Conservation (phyloP, 1,139 yeast species). For the Pichia sp. region DNA sequence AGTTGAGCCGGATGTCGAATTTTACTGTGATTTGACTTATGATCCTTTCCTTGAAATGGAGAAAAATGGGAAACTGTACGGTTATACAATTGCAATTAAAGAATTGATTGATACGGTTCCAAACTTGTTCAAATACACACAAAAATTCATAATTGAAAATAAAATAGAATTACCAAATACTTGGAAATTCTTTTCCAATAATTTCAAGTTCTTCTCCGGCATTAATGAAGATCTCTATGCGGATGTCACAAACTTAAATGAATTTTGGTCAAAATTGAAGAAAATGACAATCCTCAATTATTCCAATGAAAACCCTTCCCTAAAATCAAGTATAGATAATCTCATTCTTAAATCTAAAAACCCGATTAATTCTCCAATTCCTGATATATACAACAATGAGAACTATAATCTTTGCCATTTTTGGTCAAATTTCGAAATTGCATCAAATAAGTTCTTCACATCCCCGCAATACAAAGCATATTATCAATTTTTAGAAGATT, state of each 20-base stretch:
- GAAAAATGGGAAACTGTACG: conserved; percentile 61
- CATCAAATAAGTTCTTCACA: conserved; percentile 65
- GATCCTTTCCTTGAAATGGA: conserved; percentile 87
- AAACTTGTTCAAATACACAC: conserved; percentile 65
- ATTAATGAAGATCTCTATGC: conserved; percentile 23
- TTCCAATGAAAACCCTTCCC: conserved; percentile 12
- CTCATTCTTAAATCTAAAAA: conserved; percentile 30
- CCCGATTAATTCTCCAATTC: conserved; percentile 33
- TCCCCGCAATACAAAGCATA: conserved; percentile 57
- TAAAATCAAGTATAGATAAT: conserved; percentile 23
- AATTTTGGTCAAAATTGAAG: conserved; percentile 18
- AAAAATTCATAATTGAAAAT: conserved; percentile 47
- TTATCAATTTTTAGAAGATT: conserved; percentile 56
- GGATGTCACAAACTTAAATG: conserved; percentile 21
- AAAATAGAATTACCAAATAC: conserved; percentile 42
- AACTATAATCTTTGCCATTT: conserved; percentile 70
- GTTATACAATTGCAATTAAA: conserved; percentile 69
- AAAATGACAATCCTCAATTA: conserved; percentile 20
- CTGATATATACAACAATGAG: conserved; percentile 52
- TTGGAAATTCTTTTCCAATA: conserved; percentile 50
- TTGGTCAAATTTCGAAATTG: conserved; percentile 93
- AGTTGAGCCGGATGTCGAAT: conserved; percentile 85
- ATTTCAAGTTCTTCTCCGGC: conserved; percentile 27
- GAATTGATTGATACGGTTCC: conserved; percentile 80
- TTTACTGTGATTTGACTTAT: conserved; percentile 82